Evolutionary conservation across 352 stramenopile species (phyloP), one percentile per base, ranked within the genome.

Genomic region (Phytopythium delawarense): DNA sequence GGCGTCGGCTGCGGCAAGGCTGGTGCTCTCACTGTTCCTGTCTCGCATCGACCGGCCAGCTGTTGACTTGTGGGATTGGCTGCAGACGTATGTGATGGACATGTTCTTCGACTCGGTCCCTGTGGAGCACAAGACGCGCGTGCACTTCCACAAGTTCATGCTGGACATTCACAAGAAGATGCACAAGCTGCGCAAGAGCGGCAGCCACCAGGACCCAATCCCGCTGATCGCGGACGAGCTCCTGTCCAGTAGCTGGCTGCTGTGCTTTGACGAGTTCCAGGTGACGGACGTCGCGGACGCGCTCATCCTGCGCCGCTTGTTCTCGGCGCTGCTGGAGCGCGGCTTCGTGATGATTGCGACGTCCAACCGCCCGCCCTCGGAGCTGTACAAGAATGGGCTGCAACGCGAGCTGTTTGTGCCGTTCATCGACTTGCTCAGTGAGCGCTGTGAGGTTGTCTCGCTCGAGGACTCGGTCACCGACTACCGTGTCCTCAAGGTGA

Each of bases 191-290:
- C 96, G 98, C 57, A 82, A 97, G 65, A 58, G 92, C 65, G 82
- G 95, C 12, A 77, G 90, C 54, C 82, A 65, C 49, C 76, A 89
- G 44, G 86, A 94, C 59, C 81, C 84, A 20, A 93, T 94, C 53
- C 82, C 84, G 61, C 78, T 89, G 57, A 87, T 99, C 55, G 85
- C 89, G 12, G 66, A 88, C 54, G 81, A 98, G 57, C 62, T 99
- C 9, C 72, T 97, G 34, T 34, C 76, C 45, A 83, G 92, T 62
- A 88, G 87, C 32, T 96, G 90, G 65, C 65, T 99, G 34, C 75
- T 99, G 7, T 99, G 95, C 79, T 98, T 99, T 69, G 97, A 99
- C 73, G 97, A 99, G 81, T 99, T 99, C 63, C 96, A 99, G 78
- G 91, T 98, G 37, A 99, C 93, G 6, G 97, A 99, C 72, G 91